These are phyloP conservation scores for Backusella luteola DNA, from an alignment of 192 early-diverging fungal species.

Conservation along the genomic window DNA sequence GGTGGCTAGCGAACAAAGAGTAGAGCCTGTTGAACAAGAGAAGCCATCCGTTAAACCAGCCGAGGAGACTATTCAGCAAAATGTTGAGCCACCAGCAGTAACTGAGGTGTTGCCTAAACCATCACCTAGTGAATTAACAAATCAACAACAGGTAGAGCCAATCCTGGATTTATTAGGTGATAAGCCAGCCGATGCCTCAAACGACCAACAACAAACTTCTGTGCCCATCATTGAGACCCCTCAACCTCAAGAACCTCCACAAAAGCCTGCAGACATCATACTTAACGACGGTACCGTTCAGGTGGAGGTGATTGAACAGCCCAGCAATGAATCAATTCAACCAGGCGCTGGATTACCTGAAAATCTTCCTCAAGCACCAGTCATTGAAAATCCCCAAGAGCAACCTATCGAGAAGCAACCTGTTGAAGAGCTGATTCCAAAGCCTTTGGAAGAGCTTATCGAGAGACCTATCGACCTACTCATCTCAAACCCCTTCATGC, in stretches of 20 bases:
- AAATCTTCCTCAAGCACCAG: not conserved
- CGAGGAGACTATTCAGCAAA: not conserved
- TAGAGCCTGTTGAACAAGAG: not conserved
- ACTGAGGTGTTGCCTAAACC: not conserved
- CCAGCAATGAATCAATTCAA: not conserved
- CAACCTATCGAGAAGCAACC: not conserved
- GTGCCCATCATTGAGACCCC: not conserved
- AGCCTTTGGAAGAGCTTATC: not conserved
- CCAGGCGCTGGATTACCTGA: not conserved
- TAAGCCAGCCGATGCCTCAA: not conserved
- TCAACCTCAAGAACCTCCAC: not conserved
- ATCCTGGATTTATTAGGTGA: not conserved
- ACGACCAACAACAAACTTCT: not conserved
- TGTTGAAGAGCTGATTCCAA: not conserved
- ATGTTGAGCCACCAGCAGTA: not conserved
- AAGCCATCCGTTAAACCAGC: not conserved
- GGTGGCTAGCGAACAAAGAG: not conserved
- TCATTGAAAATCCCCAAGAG: not conserved
- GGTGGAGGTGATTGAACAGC: not conserved
- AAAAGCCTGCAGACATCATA: not conserved
- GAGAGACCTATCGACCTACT: not conserved
- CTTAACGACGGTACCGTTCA: not conserved
- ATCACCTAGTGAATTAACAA: not conserved
- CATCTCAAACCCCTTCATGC: not conserved
- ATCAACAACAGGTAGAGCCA: not conserved